Evolutionary conservation across 116 monocot species (phyloP).

Genomic region (Posidonia oceanica): DNA sequence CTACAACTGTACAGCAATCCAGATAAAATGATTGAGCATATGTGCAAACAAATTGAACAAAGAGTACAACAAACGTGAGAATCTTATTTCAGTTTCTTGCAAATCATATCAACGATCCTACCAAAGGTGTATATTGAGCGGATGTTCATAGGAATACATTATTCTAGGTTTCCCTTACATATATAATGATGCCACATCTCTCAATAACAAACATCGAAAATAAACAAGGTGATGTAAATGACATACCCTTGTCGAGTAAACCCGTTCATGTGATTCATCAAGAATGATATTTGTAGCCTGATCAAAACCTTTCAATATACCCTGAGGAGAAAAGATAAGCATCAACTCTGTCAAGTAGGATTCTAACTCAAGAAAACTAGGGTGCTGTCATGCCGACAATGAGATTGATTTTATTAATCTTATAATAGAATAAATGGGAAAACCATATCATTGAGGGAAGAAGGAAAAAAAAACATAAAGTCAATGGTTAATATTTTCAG

Average conservation of each 20-base stretch:
- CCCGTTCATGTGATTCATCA: constrained; percentile 95
- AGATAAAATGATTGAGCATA: no score
- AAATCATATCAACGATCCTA: no score
- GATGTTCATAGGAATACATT: no score
- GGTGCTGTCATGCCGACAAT: not conserved
- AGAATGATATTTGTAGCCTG: constrained; percentile 96
- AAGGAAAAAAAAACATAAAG: no score
- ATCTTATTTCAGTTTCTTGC: no score
- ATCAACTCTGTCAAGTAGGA: not conserved
- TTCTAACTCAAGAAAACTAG: not conserved
- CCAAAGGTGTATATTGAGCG: no score
- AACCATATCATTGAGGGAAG: no score
- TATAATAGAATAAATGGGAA: not conserved
- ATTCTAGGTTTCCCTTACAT: no score
- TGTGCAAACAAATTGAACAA: no score
- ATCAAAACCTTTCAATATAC: constrained; percentile 87
- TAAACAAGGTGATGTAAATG: not conserved
- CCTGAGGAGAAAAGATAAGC: constrained; percentile 27
- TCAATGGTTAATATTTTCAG: not conserved
- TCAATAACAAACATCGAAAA: not conserved
- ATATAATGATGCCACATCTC: not conserved
- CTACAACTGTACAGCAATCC: no score
- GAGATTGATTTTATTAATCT: not conserved
- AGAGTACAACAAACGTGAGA: no score
- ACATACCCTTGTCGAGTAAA: constrained; percentile 85